These are phyloP conservation scores for Phialemoniopsis sp. DNA, from an alignment of 2,329 filamentous ascomycete genomes.

Conservation along the genomic window DNA sequence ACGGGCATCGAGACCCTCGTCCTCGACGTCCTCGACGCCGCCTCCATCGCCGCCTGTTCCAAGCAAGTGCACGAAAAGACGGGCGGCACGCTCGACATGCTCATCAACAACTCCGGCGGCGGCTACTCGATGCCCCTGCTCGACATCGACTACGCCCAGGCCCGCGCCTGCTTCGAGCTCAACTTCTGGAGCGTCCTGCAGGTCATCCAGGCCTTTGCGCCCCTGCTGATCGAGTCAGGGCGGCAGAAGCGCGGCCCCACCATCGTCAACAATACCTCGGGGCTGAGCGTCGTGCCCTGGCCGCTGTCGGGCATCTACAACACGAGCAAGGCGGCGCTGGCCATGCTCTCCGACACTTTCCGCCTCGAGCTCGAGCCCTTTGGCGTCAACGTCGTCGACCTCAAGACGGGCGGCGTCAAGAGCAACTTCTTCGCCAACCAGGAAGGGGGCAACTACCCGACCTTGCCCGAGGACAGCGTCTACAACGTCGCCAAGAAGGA, in stretches of 20 bases:
- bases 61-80: slow-evolving; percentile 23
- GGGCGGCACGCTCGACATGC: slow-evolving; percentile 32
- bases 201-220: slow-evolving; percentile 31
- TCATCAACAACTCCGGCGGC: slow-evolving; percentile 38
- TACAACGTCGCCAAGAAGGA: no score
- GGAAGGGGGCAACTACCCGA: no score
- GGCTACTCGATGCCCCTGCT: slow-evolving; percentile 23
- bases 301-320: slow-evolving; percentile 26
- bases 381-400: slow-evolving; percentile 24
- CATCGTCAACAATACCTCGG: no score
- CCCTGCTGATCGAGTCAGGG: slow-evolving; percentile 23
- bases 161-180: slow-evolving; percentile 25
- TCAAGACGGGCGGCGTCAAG: slow-evolving; percentile 24
- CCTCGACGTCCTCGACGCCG: slow-evolving; percentile 32
- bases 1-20: slow-evolving; percentile 28
- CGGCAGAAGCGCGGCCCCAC: no score
- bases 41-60: slow-evolving; percentile 24
- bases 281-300: no score
- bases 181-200: slow-evolving; percentile 33
- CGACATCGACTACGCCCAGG: slow-evolving; percentile 23
- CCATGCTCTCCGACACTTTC: slow-evolving; percentile 30
- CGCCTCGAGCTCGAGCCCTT: slow-evolving; percentile 32
- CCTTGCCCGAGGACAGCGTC: no score
- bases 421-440: slow-evolving; percentile 21
- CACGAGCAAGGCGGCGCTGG: slow-evolving; percentile 36